Conservation (phyloP, 129 eudicot species). For the Calendula officinalis region DNA sequence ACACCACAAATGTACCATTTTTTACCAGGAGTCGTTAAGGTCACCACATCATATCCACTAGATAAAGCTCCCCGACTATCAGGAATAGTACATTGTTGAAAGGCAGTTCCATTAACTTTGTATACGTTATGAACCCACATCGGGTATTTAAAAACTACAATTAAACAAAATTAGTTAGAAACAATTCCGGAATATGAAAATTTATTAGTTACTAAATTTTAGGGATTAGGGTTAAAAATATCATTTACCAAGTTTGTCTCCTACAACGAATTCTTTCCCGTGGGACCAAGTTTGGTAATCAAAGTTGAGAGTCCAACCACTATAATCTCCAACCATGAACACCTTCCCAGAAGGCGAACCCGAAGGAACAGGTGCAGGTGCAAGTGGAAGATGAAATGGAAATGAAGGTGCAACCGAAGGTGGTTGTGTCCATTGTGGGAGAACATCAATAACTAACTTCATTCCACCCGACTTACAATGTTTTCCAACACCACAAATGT, state of each 20-base stretch:
- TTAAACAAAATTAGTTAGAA: not conserved
- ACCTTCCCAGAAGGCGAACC: not conserved
- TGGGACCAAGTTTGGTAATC: slow-evolving; percentile 33
- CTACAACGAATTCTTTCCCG: slow-evolving; percentile 27
- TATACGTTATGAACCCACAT: slow-evolving; percentile 24
- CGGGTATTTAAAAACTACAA: slow-evolving; percentile 28
- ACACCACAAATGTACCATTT: slow-evolving; percentile 44
- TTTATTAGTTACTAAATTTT: not conserved
- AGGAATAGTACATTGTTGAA: slow-evolving; percentile 16
- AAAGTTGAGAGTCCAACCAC: slow-evolving; percentile 29
- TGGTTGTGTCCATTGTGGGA: too few species aligned
- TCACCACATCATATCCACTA: slow-evolving; percentile 34
- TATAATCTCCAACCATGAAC: slow-evolving; percentile 25
- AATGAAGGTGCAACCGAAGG: slow-evolving; percentile 1
- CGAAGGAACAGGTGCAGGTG: slow-evolving; percentile 5
- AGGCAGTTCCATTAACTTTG: slow-evolving; percentile 28
- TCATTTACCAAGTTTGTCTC: slow-evolving; percentile 26
- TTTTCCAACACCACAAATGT: too few species aligned
- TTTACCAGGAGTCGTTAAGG: slow-evolving; percentile 36
- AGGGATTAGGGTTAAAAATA: not conserved
- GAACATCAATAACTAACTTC: too few species aligned
- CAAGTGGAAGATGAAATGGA: not conserved
- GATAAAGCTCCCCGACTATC: not conserved
- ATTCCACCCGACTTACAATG: too few species aligned
- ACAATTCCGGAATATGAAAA: not conserved